These are phyloP conservation scores for Fusarium multiceps DNA, from an alignment of 2,329 filamentous ascomycete species.

Conservation along the genomic window DNA sequence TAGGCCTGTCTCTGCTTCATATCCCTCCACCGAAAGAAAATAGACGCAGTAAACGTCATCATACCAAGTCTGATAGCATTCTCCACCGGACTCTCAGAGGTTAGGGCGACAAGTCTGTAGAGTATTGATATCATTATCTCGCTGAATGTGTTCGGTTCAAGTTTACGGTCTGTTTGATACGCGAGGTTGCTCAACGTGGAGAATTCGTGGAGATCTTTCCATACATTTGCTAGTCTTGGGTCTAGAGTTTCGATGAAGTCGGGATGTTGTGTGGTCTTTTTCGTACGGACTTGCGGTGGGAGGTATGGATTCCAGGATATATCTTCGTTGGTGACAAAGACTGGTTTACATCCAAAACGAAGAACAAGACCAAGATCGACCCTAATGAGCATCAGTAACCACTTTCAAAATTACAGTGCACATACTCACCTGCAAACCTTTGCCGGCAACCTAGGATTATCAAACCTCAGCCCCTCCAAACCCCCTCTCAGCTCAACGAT, in stretches of 20 bases:
- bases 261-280: neutral
- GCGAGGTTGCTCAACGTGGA: conserved; percentile 35
- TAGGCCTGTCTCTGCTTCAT: conserved; percentile 28
- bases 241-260: conserved; percentile 17
- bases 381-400: neutral
- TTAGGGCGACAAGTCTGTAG: conserved; percentile 30
- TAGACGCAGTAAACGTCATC: conserved; percentile 11
- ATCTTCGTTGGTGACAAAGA: conserved; percentile 13
- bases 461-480: conserved; percentile 25
- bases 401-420: accelerated
- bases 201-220: conserved; percentile 30
- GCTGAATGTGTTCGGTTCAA: conserved; percentile 34
- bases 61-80: conserved; percentile 29
- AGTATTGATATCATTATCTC: conserved; percentile 34
- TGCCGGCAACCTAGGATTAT: conserved; percentile 32
- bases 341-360: conserved; percentile 22
- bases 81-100: neutral
- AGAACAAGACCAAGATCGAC: conserved; percentile 32
- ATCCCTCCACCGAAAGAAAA: conserved; percentile 36
- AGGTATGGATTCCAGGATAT: conserved; percentile 37
- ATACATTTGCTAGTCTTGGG: conserved; percentile 23
- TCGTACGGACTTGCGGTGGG: neutral
- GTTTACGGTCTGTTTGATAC: conserved; percentile 26
- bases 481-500: conserved; percentile 38
- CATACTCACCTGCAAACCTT: conserved; percentile 38